Conservation (phyloP, 73 alveolate species). For the Paramecium tetraurelia region DNA sequence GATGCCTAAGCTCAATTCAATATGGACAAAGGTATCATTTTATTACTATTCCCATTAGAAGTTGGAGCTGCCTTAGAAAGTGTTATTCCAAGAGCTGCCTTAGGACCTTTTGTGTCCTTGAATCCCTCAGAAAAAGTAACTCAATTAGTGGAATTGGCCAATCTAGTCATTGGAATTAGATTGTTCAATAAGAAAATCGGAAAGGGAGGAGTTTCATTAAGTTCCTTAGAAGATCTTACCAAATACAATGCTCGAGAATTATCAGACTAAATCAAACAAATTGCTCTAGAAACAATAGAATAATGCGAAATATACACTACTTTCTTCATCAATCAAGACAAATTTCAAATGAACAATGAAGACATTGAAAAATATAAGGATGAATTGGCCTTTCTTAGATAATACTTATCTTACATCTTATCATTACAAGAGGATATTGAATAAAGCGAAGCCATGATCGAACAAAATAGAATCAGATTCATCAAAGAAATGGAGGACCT, state of each 20-base stretch:
- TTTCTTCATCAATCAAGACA: slow-evolving; percentile 69
- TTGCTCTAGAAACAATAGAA: slow-evolving; percentile 82
- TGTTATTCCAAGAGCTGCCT: slow-evolving; percentile 98
- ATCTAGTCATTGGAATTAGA: slow-evolving; percentile 97
- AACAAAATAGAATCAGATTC: slow-evolving; percentile 70
- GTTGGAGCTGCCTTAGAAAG: slow-evolving; percentile 97
- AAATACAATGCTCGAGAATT: slow-evolving; percentile 81
- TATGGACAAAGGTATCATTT: slow-evolving; percentile 77
- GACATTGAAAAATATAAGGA: slow-evolving; percentile 65
- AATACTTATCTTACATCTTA: slow-evolving; percentile 80
- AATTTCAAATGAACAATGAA: slow-evolving; percentile 69
- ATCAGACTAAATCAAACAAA: slow-evolving; percentile 72
- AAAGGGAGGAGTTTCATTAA: slow-evolving; percentile 93
- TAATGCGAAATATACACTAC: slow-evolving; percentile 80
- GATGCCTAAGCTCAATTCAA: slow-evolving; percentile 69
- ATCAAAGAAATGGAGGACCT: slow-evolving; percentile 82
- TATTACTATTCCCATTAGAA: slow-evolving; percentile 62
- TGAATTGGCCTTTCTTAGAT: slow-evolving; percentile 83
- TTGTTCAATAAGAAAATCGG: slow-evolving; percentile 96
- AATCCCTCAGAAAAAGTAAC: slow-evolving; percentile 97
- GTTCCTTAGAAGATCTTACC: slow-evolving; percentile 76
- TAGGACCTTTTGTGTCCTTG: slow-evolving; percentile 97
- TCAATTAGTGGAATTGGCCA: slow-evolving; percentile 94
- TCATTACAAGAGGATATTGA: slow-evolving; percentile 88
- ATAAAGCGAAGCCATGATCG: slow-evolving; percentile 75